A percentile compares a stretch with the other conserved stretches of the same genome.
Conservation (phyloP, 2,329 filamentous ascomycete species). For the Fusarium brevicatenulatum region DNA sequence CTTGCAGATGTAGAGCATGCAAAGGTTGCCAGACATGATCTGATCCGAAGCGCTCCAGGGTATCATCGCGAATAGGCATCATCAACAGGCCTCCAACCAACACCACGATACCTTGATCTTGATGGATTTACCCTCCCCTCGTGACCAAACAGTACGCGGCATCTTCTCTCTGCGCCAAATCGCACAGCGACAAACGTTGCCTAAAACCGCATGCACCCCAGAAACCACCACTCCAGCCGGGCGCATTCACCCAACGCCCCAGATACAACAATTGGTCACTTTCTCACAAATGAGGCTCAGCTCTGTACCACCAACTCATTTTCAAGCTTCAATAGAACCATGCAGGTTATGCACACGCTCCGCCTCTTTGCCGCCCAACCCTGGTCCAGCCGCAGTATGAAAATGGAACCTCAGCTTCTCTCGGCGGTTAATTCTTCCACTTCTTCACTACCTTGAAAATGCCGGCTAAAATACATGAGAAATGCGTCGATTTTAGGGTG, state of each 20-base stretch:
- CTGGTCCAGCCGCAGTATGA: constrained; percentile 11
- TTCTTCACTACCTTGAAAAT: not conserved
- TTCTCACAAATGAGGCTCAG: not conserved
- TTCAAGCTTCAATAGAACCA: not conserved
- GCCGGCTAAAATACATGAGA: not conserved
- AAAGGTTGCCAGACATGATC: not conserved
- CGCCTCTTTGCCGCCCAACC: constrained; percentile 1
- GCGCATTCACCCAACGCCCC: not conserved
- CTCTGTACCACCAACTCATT: not conserved
- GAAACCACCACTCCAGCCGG: not conserved
- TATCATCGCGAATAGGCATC: not conserved
- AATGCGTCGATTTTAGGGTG: constrained; percentile 5
- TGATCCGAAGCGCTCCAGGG: not conserved
- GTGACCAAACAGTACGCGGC: not conserved
- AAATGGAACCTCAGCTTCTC: not conserved
- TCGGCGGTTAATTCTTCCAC: not conserved
- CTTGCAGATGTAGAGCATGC: not conserved
- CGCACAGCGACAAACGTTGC: not conserved
- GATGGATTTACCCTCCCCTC: not conserved
- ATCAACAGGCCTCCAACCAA: not conserved
- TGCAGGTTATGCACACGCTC: not conserved
- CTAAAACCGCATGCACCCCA: not conserved
- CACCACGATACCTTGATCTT: not conserved
- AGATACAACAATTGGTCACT: not conserved
- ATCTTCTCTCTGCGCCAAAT: not conserved